Base-by-base conservation (phyloP, 2,329 filamentous ascomycete genomes). In the Penicillium vulpinum region DNA sequence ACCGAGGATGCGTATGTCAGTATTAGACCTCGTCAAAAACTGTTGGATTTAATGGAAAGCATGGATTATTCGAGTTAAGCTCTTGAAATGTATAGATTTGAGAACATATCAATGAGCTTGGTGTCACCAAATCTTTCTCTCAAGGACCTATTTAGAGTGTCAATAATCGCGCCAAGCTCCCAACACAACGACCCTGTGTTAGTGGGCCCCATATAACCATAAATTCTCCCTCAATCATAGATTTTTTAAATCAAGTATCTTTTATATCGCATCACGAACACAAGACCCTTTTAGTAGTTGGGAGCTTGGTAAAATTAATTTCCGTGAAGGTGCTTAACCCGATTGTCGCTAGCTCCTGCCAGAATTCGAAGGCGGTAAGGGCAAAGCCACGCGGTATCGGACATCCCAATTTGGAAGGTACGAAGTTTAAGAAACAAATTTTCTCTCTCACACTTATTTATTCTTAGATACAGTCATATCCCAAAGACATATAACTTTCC, bases 311-410 rank as follows among this genome's bases (percentile, higher is more conserved):
- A n/a, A n/a, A n/a, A 18, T 28, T 11, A 26, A 24, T 4, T 16
- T 24, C 15, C 39, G 39, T 13, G 22, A 22, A 24, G 21, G 21
- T 15, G 22, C 4, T 24, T 41, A n/a, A 15, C 7, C 40, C 40
- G 51, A 51, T 55, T 18, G 16, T 49, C 51, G 31, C 44, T 31
- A 49, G 56, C 31, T 62, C 61, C 57, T 64, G 61, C 55, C 57
- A 21, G 5, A 29, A 18, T n/a, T 9, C 2, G 5, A 41, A 47
- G 55, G 63, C 63, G 62, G 63, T 65, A 36, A 51, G 16, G 1
- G n/a, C 5, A 18, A 33, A 53, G 9, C 2, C 13, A n/a, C 41
- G 63, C 62, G 63, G 60, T 57, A 61, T 58, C 62, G 60, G 62
- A 43, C 38, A 26, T 29, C 57, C 62, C 26, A 33, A 64, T 61